A percentile compares a stretch with the other conserved stretches of the same genome.
Evolutionary conservation across 176 grass and related monocot genomes (phyloP).

Genomic region (barley (Hordeum vulgare)): DNA sequence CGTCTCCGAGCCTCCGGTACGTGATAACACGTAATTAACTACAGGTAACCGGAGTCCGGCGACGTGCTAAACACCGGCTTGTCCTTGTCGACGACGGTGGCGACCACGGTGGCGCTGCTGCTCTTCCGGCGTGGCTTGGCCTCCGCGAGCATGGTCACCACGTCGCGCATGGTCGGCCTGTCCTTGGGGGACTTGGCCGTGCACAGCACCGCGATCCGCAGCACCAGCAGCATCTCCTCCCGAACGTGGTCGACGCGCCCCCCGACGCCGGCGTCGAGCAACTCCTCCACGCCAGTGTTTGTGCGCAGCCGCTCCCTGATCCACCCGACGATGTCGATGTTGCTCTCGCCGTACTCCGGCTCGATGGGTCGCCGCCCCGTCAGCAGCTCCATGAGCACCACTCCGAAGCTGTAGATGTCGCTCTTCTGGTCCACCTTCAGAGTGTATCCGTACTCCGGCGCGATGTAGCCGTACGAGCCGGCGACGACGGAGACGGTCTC

Average conservation of each 20-base stretch:
- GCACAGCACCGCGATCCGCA: slow-evolving; percentile 82
- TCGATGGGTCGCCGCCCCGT: slow-evolving; percentile 75
- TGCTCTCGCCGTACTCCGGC: slow-evolving; percentile 64
- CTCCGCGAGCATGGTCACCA: slow-evolving; percentile 85
- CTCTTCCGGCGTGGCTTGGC: slow-evolving; percentile 93
- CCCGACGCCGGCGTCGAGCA: slow-evolving; percentile 62
- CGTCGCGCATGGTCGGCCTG: slow-evolving; percentile 83
- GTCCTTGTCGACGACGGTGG: slow-evolving; percentile 62
- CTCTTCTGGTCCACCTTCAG: slow-evolving; percentile 93
- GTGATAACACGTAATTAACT: slow-evolving; percentile 7
- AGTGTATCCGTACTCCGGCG: slow-evolving; percentile 92
- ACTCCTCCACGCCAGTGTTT: slow-evolving; percentile 63
- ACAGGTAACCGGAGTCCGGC: slow-evolving; percentile 58
- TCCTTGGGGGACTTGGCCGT: slow-evolving; percentile 87
- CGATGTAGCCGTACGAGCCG: slow-evolving; percentile 93
- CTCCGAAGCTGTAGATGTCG: slow-evolving; percentile 94
- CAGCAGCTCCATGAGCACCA: slow-evolving; percentile 90
- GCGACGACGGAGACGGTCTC: slow-evolving; percentile 85
- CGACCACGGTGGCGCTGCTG: slow-evolving; percentile 49
- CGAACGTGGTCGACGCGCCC: slow-evolving; percentile 65
- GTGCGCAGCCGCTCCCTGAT: slow-evolving; percentile 60
- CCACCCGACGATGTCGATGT: slow-evolving; percentile 73
- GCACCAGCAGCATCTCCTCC: slow-evolving; percentile 93
- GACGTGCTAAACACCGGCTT: slow-evolving; percentile 91
- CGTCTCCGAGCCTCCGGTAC: slow-evolving; percentile 1